phyloP scores from a whole-genome alignment of 108 stramenopile genomes.

The Nitzschia sp. region DNA sequence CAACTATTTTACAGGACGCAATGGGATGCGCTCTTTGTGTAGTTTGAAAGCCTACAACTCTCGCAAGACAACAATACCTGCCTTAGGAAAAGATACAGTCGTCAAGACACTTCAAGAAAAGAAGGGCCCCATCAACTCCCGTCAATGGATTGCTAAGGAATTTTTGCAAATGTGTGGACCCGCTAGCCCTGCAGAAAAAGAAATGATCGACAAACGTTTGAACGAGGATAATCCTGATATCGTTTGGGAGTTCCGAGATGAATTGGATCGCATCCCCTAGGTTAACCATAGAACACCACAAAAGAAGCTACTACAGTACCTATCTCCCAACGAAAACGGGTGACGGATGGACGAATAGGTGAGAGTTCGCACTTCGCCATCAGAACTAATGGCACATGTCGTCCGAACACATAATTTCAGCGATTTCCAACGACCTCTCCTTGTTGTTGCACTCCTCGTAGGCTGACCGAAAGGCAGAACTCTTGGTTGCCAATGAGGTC shows the following conservation, averaged over 20 bases:
- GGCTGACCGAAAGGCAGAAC: too few relatives aligned
- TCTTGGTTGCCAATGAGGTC: too few relatives aligned
- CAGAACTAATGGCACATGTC: too few relatives aligned
- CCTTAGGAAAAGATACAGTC: constrained; percentile 43
- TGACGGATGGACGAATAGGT: too few relatives aligned
- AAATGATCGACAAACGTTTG: constrained; percentile 55
- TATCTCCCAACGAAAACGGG: too few relatives aligned
- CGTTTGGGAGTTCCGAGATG: constrained; percentile 55
- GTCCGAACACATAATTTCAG: too few relatives aligned
- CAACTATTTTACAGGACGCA: constrained; percentile 76
- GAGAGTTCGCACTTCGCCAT: too few relatives aligned
- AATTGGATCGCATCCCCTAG: neutral
- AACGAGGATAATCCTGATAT: constrained; percentile 75
- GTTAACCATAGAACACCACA: too few relatives aligned
- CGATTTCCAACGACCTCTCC: too few relatives aligned
- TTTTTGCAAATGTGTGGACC: constrained; percentile 4
- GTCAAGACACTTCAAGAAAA: constrained; percentile 26
- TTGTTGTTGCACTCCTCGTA: too few relatives aligned
- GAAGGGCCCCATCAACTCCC: constrained; percentile 23
- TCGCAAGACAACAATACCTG: constrained; percentile 48
- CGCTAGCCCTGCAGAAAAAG: constrained; percentile 35
- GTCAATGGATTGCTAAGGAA: neutral
- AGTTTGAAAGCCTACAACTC: constrained; percentile 37
- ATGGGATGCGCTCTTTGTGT: constrained; percentile 36
- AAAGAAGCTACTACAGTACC: too few relatives aligned